Base-by-base conservation (phyloP, 2,329 filamentous ascomycete species). In the Epichloe elymi region DNA sequence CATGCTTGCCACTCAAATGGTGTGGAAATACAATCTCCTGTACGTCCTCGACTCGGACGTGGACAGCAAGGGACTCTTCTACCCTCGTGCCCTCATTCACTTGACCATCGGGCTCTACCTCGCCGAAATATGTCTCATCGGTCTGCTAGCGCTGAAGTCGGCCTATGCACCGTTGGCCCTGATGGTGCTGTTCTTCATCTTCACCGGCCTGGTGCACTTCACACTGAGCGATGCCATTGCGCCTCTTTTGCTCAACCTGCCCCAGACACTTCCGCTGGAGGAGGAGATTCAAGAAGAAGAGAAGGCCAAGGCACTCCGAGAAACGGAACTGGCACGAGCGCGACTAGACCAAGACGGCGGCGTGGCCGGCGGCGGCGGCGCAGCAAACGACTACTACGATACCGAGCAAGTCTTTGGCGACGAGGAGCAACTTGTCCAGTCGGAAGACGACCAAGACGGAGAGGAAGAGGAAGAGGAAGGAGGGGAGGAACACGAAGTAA, bases 11-110 rank as follows among this genome's bases (percentile, higher is more conserved):
- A 90, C 95, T 67, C 94, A 95, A 64, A 72, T 91, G 49, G 86
- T 89, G 46, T 95, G 88, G 74, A 80, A 86, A 17, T 95, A 97
- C 74, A 94, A 95, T 63, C 69, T 97, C 51, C 76, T 96, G 47
- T 96, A 88, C 65, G 88, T 95, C 37, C 85, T 83, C 48, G 86
- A 94, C 63, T 81, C 86, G 8, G 71, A 80, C 53, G 83, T 95
- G 60, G 89, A 96, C 63, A 95, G 87, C 38, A 88, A 94, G 62
- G 90, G 91, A 15, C 78, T 91, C 14, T 83, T 88, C 58, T 96
- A 95, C 63, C 85, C 88, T 1, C 84, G 84, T n/a, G 90, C 87
- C 1, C 73, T 97, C 48, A 84, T 94, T 64, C 90, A 96, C 53
- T 79, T 94, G 46, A 81, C 91, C 30, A 82, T 84, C 1, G 90